A percentile compares a stretch with the other conserved stretches of the same genome.
These are phyloP conservation scores for Wilcoxina mikolae DNA, from an alignment of 495 filamentous ascomycete genomes.

Conservation along the genomic window DNA sequence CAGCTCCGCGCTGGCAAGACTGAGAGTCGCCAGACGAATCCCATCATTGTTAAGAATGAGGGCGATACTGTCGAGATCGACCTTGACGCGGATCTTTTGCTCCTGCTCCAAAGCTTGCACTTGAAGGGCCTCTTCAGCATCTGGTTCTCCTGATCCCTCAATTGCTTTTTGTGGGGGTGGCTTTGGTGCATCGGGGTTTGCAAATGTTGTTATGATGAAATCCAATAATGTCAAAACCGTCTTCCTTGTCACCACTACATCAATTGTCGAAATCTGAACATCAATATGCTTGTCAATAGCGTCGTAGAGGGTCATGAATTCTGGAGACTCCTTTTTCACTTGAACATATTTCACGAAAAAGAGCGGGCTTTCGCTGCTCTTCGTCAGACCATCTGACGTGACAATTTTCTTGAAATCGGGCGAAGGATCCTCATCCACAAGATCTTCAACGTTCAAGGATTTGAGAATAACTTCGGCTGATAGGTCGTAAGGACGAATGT, in stretches of 20 bases:
- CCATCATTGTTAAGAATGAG: constrained; percentile 98
- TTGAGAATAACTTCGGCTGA: constrained; percentile 75
- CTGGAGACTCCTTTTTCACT: constrained; percentile 81
- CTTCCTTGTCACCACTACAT: constrained; percentile 81
- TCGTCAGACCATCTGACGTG: constrained; percentile 54
- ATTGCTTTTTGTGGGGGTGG: constrained; percentile 25
- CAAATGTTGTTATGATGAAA: constrained; percentile 89
- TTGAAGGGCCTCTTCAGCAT: constrained; percentile 29
- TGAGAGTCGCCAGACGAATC: constrained; percentile 81
- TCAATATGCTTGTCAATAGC: constrained; percentile 87
- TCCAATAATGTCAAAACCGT: constrained; percentile 90
- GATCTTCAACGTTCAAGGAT: constrained; percentile 82
- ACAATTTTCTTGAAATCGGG: constrained; percentile 94
- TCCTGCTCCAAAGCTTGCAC: constrained; percentile 25
- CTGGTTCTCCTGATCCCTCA: constrained; percentile 20
- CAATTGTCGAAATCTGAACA: constrained; percentile 85
- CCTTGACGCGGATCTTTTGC: constrained; percentile 63
- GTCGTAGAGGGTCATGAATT: constrained; percentile 80
- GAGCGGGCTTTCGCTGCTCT: constrained; percentile 55
- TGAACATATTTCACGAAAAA: constrained; percentile 76
- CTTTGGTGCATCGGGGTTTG: constrained; percentile 45
- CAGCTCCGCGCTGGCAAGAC: constrained; percentile 78
- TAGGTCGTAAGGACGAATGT: constrained; percentile 79
- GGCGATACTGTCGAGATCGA: constrained; percentile 79
- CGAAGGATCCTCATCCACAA: constrained; percentile 73